Percentiles rank a stretch among this genome's conserved stretches.
Evolutionary conservation across 73 alveolate genomes (phyloP).

Genomic region (Paramecium caudatum): DNA sequence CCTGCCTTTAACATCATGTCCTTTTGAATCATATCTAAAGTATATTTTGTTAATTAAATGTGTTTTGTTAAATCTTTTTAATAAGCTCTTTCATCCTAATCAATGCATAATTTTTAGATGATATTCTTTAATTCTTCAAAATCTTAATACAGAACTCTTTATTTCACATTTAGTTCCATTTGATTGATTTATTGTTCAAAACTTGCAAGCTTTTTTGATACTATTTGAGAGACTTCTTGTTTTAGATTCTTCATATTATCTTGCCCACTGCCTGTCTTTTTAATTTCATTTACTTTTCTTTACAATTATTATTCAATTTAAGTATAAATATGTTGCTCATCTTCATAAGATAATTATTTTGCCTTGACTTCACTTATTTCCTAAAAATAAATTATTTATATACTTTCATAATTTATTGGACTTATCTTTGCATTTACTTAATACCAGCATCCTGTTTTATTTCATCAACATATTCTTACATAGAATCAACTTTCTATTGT

Average conservation of each 20-base stretch:
- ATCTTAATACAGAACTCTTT: conserved; percentile 42
- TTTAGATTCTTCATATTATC: conserved; percentile 67
- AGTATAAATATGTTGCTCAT: not conserved
- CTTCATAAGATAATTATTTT: conserved; percentile 55
- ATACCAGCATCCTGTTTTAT: conserved; percentile 40
- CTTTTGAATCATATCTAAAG: conserved; percentile 72
- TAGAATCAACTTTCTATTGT: conserved; percentile 29
- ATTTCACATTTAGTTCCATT: conserved; percentile 13
- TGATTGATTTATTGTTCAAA: conserved; percentile 37
- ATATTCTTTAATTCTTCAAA: conserved; percentile 61
- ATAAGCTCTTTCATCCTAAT: conserved; percentile 67
- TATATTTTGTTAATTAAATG: conserved; percentile 70
- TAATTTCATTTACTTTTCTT: conserved; percentile 70
- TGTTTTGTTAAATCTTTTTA: conserved; percentile 66
- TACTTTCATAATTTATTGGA: conserved; percentile 28
- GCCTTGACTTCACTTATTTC: conserved; percentile 59
- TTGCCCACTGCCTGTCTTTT: conserved; percentile 75
- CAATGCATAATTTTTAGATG: conserved; percentile 56
- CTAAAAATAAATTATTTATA: not conserved
- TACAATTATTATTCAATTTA: conserved; percentile 60
- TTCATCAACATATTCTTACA: conserved; percentile 61
- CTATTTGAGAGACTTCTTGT: conserved; percentile 18
- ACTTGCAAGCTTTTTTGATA: not conserved
- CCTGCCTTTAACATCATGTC: conserved; percentile 71
- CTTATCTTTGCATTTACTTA: conserved; percentile 36